Conservation (phyloP, 2,329 filamentous ascomycete genomes). For the Aspergillus phoenicis region DNA sequence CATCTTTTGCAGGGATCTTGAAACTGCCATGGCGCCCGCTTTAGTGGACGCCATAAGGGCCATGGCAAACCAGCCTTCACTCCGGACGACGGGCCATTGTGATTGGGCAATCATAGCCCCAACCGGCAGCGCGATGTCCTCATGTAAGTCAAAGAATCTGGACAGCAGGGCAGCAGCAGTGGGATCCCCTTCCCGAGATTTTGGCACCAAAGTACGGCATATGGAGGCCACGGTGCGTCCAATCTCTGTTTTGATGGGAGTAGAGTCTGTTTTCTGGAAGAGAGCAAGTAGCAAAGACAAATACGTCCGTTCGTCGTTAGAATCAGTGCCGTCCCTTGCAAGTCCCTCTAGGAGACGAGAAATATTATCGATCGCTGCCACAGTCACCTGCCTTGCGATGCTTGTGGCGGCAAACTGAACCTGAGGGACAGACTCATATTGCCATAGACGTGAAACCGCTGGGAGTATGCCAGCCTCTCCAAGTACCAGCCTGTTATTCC, state of each 20-base stretch:
- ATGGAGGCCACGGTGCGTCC: slow-evolving; percentile 50
- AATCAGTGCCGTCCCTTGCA: slow-evolving; percentile 32
- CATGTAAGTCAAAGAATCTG: slow-evolving; percentile 39
- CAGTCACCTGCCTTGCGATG: slow-evolving; percentile 44
- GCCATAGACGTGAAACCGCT: slow-evolving; percentile 43
- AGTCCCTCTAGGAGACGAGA: slow-evolving; percentile 37
- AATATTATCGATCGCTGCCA: slow-evolving; percentile 42
- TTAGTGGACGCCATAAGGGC: slow-evolving; percentile 48
- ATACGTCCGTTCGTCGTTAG: slow-evolving; percentile 37
- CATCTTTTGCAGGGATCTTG: slow-evolving; percentile 39
- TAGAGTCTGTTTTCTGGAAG: slow-evolving; percentile 46
- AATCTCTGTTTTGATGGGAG: slow-evolving; percentile 50
- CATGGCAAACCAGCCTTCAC: slow-evolving; percentile 54
- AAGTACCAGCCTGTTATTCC: slow-evolving; percentile 43
- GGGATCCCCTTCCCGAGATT: slow-evolving; percentile 26
- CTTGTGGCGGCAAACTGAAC: slow-evolving; percentile 49
- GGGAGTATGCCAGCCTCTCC: slow-evolving; percentile 44
- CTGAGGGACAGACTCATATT: slow-evolving; percentile 46
- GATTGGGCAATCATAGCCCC: slow-evolving; percentile 49
- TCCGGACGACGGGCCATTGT: slow-evolving; percentile 52
- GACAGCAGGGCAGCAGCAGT: slow-evolving; percentile 31
- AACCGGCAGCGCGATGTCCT: slow-evolving; percentile 42
- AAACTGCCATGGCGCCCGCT: slow-evolving; percentile 36
- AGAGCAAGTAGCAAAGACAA: slow-evolving; percentile 46
- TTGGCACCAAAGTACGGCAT: slow-evolving; percentile 43